These are phyloP conservation scores for Neurospora sp. DNA, from an alignment of 495 filamentous ascomycete species.

Conservation along the genomic window DNA sequence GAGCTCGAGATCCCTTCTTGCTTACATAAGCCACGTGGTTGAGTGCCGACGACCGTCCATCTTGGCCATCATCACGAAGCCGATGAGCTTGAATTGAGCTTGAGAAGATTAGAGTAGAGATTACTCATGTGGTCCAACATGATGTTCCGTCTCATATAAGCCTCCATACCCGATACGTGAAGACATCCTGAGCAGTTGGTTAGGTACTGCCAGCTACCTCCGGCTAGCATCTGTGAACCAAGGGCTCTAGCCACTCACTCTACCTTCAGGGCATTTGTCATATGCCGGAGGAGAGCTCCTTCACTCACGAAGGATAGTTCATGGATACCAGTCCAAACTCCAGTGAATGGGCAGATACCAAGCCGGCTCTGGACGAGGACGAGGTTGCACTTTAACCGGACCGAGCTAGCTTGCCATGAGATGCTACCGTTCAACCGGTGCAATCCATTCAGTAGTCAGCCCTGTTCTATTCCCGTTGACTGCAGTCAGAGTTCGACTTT, in stretches of 20 bases:
- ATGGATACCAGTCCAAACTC: background rate
- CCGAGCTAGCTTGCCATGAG: background rate
- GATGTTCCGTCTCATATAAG: background rate
- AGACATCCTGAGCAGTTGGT: background rate
- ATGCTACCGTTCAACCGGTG: background rate
- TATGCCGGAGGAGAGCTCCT: background rate
- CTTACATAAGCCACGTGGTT: background rate
- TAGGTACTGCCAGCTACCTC: background rate
- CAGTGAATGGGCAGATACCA: background rate
- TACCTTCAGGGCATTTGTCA: background rate
- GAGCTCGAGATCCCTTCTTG: background rate
- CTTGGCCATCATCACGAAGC: background rate
- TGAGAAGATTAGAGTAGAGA: background rate
- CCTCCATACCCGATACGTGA: background rate
- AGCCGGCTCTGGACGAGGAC: background rate
- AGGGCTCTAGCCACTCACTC: background rate
- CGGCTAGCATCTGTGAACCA: background rate
- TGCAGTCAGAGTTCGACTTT: background rate
- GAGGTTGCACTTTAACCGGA: background rate
- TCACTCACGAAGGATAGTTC: too few relatives aligned
- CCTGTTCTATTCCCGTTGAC: background rate
- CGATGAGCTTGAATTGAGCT: background rate
- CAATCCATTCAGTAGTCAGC: background rate
- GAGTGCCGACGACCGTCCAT: background rate
- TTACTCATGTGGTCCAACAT: background rate